Conservation (phyloP, 2,329 filamentous ascomycete species). For the Pseudofabraea citricarpa region DNA sequence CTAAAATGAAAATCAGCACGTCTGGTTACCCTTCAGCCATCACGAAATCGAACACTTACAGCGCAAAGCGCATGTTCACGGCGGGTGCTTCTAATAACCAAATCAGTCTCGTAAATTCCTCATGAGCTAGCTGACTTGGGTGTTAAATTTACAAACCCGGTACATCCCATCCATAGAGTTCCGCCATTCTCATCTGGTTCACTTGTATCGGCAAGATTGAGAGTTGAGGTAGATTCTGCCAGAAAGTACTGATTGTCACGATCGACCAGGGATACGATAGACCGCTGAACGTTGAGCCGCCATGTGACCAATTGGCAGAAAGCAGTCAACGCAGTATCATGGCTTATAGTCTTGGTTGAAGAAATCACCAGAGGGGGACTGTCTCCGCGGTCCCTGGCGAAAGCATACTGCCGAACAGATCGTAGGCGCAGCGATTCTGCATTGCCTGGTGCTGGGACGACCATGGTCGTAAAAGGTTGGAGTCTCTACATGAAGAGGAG, state of each 20-base stretch:
- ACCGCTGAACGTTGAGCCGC: conserved; percentile 36
- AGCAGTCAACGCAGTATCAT: conserved; percentile 35
- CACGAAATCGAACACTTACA: too few species aligned
- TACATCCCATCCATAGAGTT: conserved; percentile 10
- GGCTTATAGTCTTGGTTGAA: conserved; percentile 4
- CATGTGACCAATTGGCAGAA: conserved; percentile 43
- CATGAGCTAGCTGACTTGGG: too few species aligned
- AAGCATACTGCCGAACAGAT: not conserved
- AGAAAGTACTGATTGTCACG: conserved; percentile 33
- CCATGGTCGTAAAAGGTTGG: too few species aligned
- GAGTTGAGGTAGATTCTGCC: conserved; percentile 39
- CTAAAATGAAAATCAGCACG: too few species aligned
- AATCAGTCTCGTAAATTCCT: too few species aligned
- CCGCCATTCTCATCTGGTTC: conserved; percentile 7
- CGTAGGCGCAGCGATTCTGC: not conserved
- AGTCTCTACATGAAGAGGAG: too few species aligned
- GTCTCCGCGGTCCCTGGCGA: not conserved
- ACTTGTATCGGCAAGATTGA: conserved; percentile 21
- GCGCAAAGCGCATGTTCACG: conserved; percentile 8
- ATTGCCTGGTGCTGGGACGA: not conserved
- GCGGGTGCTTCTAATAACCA: conserved; percentile 5
- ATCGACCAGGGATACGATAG: conserved; percentile 40
- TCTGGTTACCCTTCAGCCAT: too few species aligned
- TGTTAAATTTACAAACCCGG: not conserved
- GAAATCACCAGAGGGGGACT: not conserved